phyloP scores from a whole-genome alignment of 208 protist species.

The Angomonas deanei region DNA sequence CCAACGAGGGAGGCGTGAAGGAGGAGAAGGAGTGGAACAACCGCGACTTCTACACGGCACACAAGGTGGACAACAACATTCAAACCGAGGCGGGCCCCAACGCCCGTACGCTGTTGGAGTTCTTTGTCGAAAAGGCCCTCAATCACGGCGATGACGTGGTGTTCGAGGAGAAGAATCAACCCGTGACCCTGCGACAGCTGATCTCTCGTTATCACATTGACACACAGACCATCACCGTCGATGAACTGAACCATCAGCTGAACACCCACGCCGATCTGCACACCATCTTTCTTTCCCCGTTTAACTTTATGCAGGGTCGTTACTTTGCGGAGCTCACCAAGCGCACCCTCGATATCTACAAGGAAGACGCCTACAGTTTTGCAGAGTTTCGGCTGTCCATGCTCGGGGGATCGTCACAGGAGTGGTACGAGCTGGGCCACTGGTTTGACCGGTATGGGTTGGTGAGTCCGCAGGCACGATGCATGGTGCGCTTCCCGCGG shows the following conservation, averaged over 20 bases:
- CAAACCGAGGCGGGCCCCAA: slow-evolving; percentile 85
- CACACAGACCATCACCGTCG: slow-evolving; percentile 71
- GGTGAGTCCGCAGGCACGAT: slow-evolving; percentile 93
- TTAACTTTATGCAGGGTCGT: slow-evolving; percentile 90
- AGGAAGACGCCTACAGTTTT: slow-evolving; percentile 83
- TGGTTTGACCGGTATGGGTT: slow-evolving; percentile 96
- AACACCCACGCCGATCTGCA: slow-evolving; percentile 59
- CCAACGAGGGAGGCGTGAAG: slow-evolving; percentile 63
- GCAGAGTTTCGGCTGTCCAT: slow-evolving; percentile 83
- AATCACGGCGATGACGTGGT: slow-evolving; percentile 88
- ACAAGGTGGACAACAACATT: slow-evolving; percentile 91
- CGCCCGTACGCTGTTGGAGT: slow-evolving; percentile 83
- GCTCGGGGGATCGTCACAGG: slow-evolving; percentile 64
- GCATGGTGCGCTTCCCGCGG: slow-evolving; percentile 95
- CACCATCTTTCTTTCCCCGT: slow-evolving; percentile 68
- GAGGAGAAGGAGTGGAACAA: slow-evolving; percentile 90
- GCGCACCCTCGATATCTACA: slow-evolving; percentile 69
- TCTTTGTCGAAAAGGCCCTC: slow-evolving; percentile 86
- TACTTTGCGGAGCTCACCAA: slow-evolving; percentile 92
- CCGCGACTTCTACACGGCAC: slow-evolving; percentile 85
- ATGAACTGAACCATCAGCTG: slow-evolving; percentile 83
- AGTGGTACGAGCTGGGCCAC: slow-evolving; percentile 94
- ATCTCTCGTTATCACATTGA: slow-evolving; percentile 73
- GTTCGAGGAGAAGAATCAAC: slow-evolving; percentile 71
- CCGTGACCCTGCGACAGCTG: slow-evolving; percentile 77